Base-by-base conservation (phyloP, 1,139 yeast species). In the Spathaspora sp. region DNA sequence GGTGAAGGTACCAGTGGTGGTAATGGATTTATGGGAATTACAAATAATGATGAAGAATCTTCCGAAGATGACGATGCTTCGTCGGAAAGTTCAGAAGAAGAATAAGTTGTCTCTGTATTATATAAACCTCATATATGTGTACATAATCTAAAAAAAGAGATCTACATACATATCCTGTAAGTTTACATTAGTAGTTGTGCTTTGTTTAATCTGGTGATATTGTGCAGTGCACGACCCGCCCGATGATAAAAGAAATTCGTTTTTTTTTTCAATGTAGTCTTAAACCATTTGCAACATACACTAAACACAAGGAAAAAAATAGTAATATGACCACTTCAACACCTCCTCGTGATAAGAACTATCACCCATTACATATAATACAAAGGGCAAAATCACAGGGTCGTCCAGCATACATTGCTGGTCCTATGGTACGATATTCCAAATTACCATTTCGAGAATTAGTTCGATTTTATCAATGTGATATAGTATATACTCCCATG, bases 351-450 rank as follows among this genome's bases (percentile, higher is more conserved):
- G 36, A 31, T 31, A 13, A 13, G 7, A 13, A 25, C 13, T 34
- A 23, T 20, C 50, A 53, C 41, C 60, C 60, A 7, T 52, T 56
- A 37, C 49, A 55, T 42, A 51, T 56, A 2, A 53, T 56, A 10
- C 48, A 47, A 34, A 33, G 51, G 44, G 51, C 51, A 70, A 79
- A 42, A 18, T 5, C 41, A n/a, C 13, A 42, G 4, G 20, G 20
- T 17, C 68, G 89, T 47, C 89, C 90, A 0, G 93, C 84, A 0
- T 79, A 76, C 49, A 79, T 93, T 13, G 93, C 96, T 0, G 99
- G 98, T 0, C 99, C 99, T 6, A 93, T 93, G 99, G 99, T 93
- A 1, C 74, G 99, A 45, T 93, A 93, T 69, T 89, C 97, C 1
- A 93, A 93, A 64, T 77, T 95, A 38, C 97, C 99, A 3, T 93